These are phyloP conservation scores for Trametes pubescens DNA, from an alignment of 1,284 basidiomycete species.

Conservation along the genomic window DNA sequence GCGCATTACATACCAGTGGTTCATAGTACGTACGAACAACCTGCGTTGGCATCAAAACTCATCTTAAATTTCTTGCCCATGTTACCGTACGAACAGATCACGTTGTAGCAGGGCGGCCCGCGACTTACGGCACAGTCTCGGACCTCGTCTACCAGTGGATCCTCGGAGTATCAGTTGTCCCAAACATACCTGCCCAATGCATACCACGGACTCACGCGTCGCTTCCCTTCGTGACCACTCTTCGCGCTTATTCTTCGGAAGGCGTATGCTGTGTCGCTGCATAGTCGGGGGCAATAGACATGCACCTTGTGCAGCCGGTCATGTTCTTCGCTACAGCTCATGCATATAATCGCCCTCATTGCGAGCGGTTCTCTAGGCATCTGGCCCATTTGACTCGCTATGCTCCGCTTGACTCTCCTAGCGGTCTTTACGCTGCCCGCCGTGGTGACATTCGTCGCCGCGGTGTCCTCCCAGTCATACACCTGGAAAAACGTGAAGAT, in stretches of 20 bases:
- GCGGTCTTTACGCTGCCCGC: constrained; percentile 28
- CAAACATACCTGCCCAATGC: constrained; percentile 19
- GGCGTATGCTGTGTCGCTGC: constrained; percentile 16
- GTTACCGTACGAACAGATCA: not conserved
- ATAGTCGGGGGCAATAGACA: constrained; percentile 30
- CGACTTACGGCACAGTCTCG: constrained; percentile 23
- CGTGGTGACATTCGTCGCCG: constrained; percentile 42
- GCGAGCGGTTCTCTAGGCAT: constrained; percentile 7
- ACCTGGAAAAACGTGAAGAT: constrained; percentile 74
- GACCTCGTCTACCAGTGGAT: constrained; percentile 6
- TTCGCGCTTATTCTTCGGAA: constrained; percentile 29
- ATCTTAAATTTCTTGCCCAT: not conserved
- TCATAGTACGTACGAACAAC: not conserved
- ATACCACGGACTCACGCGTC: constrained; percentile 19
- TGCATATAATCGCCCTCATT: constrained; percentile 21
- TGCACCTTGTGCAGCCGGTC: not conserved
- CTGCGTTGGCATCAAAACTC: not conserved
- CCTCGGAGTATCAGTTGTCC: constrained; percentile 22
- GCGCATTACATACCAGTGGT: not conserved
- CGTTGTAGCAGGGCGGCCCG: not conserved
- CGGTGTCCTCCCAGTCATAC: constrained; percentile 57
- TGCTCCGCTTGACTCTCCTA: constrained; percentile 27
- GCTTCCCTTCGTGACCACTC: constrained; percentile 12
- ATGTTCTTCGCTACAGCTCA: not conserved
- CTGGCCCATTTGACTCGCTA: constrained; percentile 14